Evolutionary conservation across 1,284 basidiomycete genomes (phyloP).

Genomic region (Ceratobasidium sp.): DNA sequence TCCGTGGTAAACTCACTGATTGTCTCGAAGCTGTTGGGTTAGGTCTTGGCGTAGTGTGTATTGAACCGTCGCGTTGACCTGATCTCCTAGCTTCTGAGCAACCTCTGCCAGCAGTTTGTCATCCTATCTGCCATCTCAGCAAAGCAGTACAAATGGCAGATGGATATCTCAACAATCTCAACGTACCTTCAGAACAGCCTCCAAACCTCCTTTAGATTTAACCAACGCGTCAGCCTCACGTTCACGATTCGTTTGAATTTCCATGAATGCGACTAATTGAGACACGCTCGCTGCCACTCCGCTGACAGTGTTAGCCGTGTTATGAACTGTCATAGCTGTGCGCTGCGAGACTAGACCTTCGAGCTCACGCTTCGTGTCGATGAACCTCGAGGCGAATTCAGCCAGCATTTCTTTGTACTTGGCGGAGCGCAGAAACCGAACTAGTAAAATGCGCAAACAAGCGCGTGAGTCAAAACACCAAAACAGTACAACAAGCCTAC

Average conservation of each 20-base stretch:
- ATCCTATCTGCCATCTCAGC: background rate
- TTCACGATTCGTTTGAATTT: constrained; percentile 20
- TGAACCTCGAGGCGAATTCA: constrained; percentile 1
- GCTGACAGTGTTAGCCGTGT: background rate
- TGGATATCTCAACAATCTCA: background rate
- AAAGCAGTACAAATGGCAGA: background rate
- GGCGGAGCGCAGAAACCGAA: constrained; percentile 15
- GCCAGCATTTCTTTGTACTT: constrained; percentile 21
- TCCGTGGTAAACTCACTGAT: background rate
- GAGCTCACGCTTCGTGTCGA: constrained; percentile 4
- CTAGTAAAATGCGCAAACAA: background rate
- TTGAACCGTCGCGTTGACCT: constrained; percentile 18
- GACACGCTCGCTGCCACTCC: constrained; percentile 7
- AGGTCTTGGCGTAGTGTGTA: constrained; percentile 23
- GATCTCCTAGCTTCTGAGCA: constrained; percentile 22
- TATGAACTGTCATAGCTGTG: constrained; percentile 9
- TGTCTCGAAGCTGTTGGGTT: constrained; percentile 7
- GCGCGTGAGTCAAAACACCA: background rate
- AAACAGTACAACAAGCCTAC: background rate
- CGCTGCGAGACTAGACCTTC: constrained; percentile 10
- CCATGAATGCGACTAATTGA: constrained; percentile 15
- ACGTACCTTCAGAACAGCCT: constrained; percentile 15
- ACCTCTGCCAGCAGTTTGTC: constrained; percentile 10
- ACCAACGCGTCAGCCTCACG: constrained; percentile 15
- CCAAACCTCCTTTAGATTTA: background rate